Base-by-base conservation (phyloP, 1,284 basidiomycete genomes). In the Microbotryum saponariae region DNA sequence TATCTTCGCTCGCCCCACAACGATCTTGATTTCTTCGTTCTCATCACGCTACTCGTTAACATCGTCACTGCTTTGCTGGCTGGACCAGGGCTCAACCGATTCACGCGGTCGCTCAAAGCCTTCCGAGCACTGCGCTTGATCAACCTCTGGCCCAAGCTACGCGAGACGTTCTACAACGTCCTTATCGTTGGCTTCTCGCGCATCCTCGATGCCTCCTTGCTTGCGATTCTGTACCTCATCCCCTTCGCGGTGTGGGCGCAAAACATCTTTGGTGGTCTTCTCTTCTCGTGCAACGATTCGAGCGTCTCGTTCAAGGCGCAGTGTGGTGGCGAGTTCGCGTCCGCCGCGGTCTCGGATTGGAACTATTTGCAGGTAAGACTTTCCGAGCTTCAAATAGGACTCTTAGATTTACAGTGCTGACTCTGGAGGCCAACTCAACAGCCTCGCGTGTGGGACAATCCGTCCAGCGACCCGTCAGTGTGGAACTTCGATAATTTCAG, bases 171-270 rank as follows among this genome's bases (percentile, higher is more conserved):
- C 75, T 85, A 94, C 73, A 85, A 85, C n/a, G 65, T 59, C 2
- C 86, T 97, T 73, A 86, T 97, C 61, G 88, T 89, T 3, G 94
- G 93, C 5, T 87, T 87, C 2, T 76, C 82, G 21, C 86, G 90
- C 70, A 93, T 98, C 65, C 69, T 96, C 58, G 91, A 97, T 70
- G 94, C 94, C 0, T 89, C 87, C 0, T 76, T 97, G 56, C 83
- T 98, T n/a, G 91, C 93, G 52, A 83, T 96, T 57, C 81, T 97
- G 47, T 78, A 97, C 77, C 87, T 97, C 82, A 89, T 98, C 67
- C 94, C 94, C 0, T 97, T 92, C 73, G 93, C 94, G 5, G 86
- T 97, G 1, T 97, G 94, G 93, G 94, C 92, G 6, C 82, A 92
- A 62, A 97, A 94, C 72, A 88, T 97, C 73, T 97, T 97, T 76